phyloP scores from a whole-genome alignment of 2,329 filamentous ascomycete species.

The Ophiocordyceps camponoti-saundersi region DNA sequence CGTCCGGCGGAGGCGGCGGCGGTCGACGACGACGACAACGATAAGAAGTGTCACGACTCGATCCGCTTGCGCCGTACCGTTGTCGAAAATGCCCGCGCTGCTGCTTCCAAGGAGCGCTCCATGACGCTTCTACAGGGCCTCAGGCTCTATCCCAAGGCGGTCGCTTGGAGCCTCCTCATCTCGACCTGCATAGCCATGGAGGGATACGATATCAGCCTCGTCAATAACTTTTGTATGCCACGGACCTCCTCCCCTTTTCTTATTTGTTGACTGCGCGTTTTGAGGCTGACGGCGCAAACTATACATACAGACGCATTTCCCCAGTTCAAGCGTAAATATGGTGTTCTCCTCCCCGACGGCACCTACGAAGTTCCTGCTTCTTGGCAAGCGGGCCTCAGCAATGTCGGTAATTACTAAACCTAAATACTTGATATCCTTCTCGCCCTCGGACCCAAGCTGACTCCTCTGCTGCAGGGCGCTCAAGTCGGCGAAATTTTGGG shows the following conservation, averaged over 20 bases:
- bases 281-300: not conserved
- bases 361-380: constrained; percentile 38
- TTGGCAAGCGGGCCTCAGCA: constrained; percentile 46
- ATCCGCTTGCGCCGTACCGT: constrained; percentile 12
- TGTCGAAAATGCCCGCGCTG: constrained; percentile 20
- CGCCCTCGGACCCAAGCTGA: not conserved
- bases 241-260: not conserved
- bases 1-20: constrained; percentile 1
- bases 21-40: constrained; percentile 3
- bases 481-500: constrained; percentile 45
- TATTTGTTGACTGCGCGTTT: constrained; percentile 3
- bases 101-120: constrained; percentile 44
- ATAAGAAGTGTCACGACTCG: constrained; percentile 3
- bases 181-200: constrained; percentile 90
- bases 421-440: not conserved
- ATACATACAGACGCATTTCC: constrained; percentile 30
- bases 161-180: constrained; percentile 69
- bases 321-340: constrained; percentile 42
- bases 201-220: constrained; percentile 66
- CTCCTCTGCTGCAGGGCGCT: constrained; percentile 5
- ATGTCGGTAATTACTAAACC: constrained; percentile 12
- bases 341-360: constrained; percentile 25
- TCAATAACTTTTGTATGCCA: constrained; percentile 57
- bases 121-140: constrained; percentile 66
- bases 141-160: constrained; percentile 71